These are phyloP conservation scores for Epicoccum nigrum DNA, from an alignment of 2,329 filamentous ascomycete genomes.

Conservation along the genomic window DNA sequence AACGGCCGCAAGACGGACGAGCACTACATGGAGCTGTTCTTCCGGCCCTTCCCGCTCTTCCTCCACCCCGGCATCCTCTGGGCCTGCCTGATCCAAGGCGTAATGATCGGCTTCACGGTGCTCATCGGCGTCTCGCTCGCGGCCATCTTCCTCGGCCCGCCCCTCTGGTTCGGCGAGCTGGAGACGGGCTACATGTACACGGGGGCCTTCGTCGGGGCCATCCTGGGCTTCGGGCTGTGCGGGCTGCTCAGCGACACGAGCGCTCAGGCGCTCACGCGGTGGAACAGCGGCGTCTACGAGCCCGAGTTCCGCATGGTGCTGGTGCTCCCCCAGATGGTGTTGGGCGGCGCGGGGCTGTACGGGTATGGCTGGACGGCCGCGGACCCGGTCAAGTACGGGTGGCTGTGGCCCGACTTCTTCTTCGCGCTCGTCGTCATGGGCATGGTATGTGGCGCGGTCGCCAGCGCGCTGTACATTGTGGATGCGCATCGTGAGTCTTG, in stretches of 20 bases:
- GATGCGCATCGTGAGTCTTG: constrained; percentile 77
- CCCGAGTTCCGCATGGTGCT: constrained; percentile 88
- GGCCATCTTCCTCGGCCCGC: constrained; percentile 79
- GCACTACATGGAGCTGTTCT: constrained; percentile 66
- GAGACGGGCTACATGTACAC: constrained; percentile 81
- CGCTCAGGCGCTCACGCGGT: constrained; percentile 71
- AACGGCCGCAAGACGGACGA: constrained; percentile 84
- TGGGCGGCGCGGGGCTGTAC: constrained; percentile 79
- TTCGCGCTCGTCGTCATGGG: constrained; percentile 84
- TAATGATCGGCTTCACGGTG: constrained; percentile 94
- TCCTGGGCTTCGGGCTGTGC: constrained; percentile 77
- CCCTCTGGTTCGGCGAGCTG: constrained; percentile 83
- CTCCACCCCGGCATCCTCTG: constrained; percentile 85
- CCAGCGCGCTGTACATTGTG: constrained; percentile 85
- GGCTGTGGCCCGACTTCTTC: constrained; percentile 78
- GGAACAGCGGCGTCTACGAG: constrained; percentile 84
- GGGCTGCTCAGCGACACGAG: constrained; percentile 76
- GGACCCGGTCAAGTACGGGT: constrained; percentile 67
- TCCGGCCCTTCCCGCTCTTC: constrained; percentile 81
- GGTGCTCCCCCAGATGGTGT: constrained; percentile 79
- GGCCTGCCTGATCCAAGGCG: constrained; percentile 81
- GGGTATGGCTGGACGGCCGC: constrained; percentile 79
- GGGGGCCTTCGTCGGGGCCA: constrained; percentile 81
- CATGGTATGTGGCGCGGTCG: constrained; percentile 91
- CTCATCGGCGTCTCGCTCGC: constrained; percentile 85